Conservation (phyloP, 768 basidiomycete genomes). For the Termitomyces sp. region DNA sequence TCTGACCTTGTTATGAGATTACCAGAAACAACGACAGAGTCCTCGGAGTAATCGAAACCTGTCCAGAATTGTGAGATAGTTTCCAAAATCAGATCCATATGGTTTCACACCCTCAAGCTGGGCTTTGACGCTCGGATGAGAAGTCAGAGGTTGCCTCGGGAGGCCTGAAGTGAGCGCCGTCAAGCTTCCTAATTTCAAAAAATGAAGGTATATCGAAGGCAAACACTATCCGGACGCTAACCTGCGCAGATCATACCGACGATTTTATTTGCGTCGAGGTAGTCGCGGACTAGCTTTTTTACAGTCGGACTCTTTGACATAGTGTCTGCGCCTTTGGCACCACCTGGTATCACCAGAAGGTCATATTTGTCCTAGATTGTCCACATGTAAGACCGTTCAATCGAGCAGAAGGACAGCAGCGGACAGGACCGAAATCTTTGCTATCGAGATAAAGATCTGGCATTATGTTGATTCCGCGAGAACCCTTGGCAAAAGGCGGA, state of each 20-base stretch:
- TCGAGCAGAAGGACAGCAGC: constrained; percentile 11
- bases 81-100: not conserved
- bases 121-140: constrained; percentile 66
- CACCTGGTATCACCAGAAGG: constrained; percentile 70
- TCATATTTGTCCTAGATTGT: constrained; percentile 54
- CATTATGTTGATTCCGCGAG: constrained; percentile 67
- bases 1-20: constrained; percentile 72
- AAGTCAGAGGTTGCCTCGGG: constrained; percentile 62
- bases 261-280: constrained; percentile 44
- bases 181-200: constrained; percentile 49
- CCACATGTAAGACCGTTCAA: not conserved
- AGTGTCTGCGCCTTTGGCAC: constrained; percentile 71
- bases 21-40: constrained; percentile 65
- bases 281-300: constrained; percentile 56
- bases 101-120: constrained; percentile 47
- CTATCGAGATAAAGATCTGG: constrained; percentile 54
- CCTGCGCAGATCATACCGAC: constrained; percentile 89
- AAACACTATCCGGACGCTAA: constrained; percentile 18
- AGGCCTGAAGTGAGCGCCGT: constrained; percentile 59
- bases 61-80: not conserved
- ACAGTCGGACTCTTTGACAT: constrained; percentile 55
- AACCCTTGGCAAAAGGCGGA: constrained; percentile 54
- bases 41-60: constrained; percentile 75
- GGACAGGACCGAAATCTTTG: constrained; percentile 40
- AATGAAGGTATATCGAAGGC: not conserved